Evolutionary conservation across 108 stramenopile species (phyloP).

Genomic region (Cylindrotheca fusiformis): DNA sequence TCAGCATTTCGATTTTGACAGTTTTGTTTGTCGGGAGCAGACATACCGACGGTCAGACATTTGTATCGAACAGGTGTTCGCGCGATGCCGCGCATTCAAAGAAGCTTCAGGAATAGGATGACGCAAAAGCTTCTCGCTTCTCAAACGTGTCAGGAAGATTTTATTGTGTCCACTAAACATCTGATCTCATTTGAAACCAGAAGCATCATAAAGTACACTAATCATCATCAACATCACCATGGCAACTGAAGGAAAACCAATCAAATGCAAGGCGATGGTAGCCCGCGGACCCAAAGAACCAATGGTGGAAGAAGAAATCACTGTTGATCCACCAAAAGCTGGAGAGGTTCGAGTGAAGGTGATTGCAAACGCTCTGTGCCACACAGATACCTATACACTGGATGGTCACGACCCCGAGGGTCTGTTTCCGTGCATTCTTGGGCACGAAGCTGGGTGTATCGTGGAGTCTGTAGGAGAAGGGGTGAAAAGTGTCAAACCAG

Average conservation of each 20-base stretch:
- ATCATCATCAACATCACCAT: not conserved
- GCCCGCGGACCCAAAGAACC: conserved; percentile 80
- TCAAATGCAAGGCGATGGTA: conserved; percentile 87
- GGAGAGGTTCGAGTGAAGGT: conserved; percentile 84
- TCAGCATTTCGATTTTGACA: no score
- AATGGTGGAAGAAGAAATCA: conserved; percentile 76
- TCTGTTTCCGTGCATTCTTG: conserved; percentile 88
- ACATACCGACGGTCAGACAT: no score
- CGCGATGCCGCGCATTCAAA: no score
- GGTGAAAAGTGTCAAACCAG: conserved; percentile 81
- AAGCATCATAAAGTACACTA: not conserved
- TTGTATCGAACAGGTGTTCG: no score
- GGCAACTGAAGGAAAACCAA: conserved; percentile 69
- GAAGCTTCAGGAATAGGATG: no score
- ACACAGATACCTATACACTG: conserved; percentile 90
- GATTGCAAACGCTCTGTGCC: conserved; percentile 91
- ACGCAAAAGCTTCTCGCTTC: no score
- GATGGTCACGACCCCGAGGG: conserved; percentile 92
- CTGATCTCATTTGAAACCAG: not conserved
- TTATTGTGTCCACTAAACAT: no score
- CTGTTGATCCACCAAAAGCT: conserved; percentile 58
- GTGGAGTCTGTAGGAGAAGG: conserved; percentile 90
- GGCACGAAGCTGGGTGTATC: conserved; percentile 79
- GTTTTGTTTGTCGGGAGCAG: no score
- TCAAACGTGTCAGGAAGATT: no score